phyloP scores from a whole-genome alignment of 2,329 filamentous ascomycete species.

The Colletotrichum chlorophyti region DNA sequence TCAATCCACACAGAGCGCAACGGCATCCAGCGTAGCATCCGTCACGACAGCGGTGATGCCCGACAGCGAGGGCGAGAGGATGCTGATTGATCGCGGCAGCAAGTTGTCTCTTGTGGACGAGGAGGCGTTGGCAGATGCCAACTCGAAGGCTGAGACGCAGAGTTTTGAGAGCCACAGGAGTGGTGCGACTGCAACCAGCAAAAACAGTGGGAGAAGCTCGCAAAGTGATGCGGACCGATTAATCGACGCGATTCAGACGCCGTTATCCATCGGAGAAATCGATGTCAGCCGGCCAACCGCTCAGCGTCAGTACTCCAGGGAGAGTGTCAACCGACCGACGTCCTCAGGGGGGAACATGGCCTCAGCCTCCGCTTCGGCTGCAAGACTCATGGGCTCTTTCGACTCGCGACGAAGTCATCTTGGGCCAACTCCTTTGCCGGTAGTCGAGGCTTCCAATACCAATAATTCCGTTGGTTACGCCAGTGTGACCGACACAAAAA shows the following conservation, averaged over 20 bases:
- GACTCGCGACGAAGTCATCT: conserved; percentile 20
- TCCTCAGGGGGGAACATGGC: background rate
- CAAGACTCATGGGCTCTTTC: background rate
- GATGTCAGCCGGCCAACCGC: conserved; percentile 8
- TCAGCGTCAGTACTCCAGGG: conserved; percentile 32
- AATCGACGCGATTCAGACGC: conserved; percentile 74
- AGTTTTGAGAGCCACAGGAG: conserved; percentile 42
- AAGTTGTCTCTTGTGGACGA: conserved; percentile 16
- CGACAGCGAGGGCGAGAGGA: conserved; percentile 59
- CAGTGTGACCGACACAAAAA: conserved; percentile 51
- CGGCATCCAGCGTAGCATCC: conserved; percentile 38
- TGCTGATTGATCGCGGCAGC: conserved; percentile 61
- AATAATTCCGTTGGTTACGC: conserved; percentile 44
- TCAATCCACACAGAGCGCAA: conserved; percentile 30
- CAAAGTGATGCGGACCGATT: conserved; percentile 72
- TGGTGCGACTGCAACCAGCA: conserved; percentile 46
- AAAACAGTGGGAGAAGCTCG: conserved; percentile 54
- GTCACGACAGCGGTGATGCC: conserved; percentile 39
- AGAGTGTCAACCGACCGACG: conserved; percentile 2
- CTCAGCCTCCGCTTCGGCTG: background rate
- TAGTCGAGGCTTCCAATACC: conserved; percentile 32
- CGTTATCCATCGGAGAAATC: conserved; percentile 46
- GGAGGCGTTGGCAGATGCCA: background rate
- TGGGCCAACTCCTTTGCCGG: too few species aligned
- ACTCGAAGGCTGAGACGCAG: conserved; percentile 31